Percentiles rank a stretch among this genome's conserved stretches.
phyloP scores from a whole-genome alignment of 169 alveolate genomes.

The Plasmodium ovale region DNA sequence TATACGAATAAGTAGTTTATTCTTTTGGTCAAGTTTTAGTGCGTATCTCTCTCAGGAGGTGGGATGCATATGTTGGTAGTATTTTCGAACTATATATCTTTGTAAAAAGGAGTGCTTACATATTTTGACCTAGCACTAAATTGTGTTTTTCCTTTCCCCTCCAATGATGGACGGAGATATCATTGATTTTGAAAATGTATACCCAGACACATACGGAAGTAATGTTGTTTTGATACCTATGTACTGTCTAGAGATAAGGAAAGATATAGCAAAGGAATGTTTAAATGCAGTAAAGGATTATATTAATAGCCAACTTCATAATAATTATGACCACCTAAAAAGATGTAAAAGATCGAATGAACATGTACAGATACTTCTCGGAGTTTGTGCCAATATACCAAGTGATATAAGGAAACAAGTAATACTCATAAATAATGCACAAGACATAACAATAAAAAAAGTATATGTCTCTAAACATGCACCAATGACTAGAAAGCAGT shows the following conservation, averaged over 20 bases:
- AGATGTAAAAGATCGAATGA: conserved; percentile 43
- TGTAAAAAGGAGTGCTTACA: too few relatives aligned
- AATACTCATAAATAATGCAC: conserved; percentile 17
- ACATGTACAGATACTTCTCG: conserved; percentile 40
- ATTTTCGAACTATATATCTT: too few relatives aligned
- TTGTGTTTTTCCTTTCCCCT: background rate
- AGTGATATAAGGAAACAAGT: conserved; percentile 6
- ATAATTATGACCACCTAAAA: conserved; percentile 55
- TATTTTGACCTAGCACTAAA: too few relatives aligned
- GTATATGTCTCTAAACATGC: conserved; percentile 82
- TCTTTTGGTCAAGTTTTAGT: too few relatives aligned
- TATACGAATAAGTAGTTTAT: too few relatives aligned
- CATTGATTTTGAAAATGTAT: conserved; percentile 26
- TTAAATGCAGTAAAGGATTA: conserved; percentile 42
- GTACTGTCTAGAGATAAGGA: conserved; percentile 53
- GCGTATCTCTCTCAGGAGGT: too few relatives aligned
- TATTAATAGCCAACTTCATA: conserved; percentile 32
- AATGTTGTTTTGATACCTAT: conserved; percentile 14
- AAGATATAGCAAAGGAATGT: conserved; percentile 37
- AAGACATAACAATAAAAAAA: conserved; percentile 17
- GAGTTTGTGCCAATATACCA: conserved; percentile 31
- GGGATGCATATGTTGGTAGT: too few relatives aligned
- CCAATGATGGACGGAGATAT: conserved; percentile 28
- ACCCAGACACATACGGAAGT: conserved; percentile 31
- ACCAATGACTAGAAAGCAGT: conserved; percentile 84